Evolutionary conservation across 2,329 filamentous ascomycete genomes (phyloP).

Genomic region (Pleoardoris graminearum): DNA sequence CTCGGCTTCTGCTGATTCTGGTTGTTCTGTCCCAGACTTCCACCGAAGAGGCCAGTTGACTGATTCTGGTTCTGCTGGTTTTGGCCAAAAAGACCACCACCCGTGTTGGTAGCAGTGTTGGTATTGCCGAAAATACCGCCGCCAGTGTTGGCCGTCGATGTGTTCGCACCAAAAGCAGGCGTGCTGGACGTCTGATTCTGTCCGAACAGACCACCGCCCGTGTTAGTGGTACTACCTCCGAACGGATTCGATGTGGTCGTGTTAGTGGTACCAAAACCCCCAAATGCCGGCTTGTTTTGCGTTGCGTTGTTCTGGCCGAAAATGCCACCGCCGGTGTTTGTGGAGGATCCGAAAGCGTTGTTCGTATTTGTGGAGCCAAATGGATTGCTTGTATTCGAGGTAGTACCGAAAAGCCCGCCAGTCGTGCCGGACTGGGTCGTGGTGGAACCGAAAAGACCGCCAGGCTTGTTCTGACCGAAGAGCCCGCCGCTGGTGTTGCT

Average conservation of each 20-base stretch:
- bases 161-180: slow-evolving; percentile 26
- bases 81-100: slow-evolving; percentile 33
- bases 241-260: slow-evolving; percentile 31
- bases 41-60: slow-evolving; percentile 49
- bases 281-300: slow-evolving; percentile 43
- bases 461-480: slow-evolving; percentile 41
- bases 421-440: slow-evolving; percentile 28
- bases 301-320: slow-evolving; percentile 53
- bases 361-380: slow-evolving; percentile 41
- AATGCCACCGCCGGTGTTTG: slow-evolving; percentile 43
- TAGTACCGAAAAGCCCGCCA: slow-evolving; percentile 42
- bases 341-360: slow-evolving; percentile 42
- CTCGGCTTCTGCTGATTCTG: slow-evolving; percentile 47
- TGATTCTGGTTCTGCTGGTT: slow-evolving; percentile 28
- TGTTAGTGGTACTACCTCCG: slow-evolving; percentile 32
- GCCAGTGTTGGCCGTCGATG: slow-evolving; percentile 26
- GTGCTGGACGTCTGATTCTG: slow-evolving; percentile 24
- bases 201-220: slow-evolving; percentile 41
- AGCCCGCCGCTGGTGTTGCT: slow-evolving; percentile 35
- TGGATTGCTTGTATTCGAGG: slow-evolving; percentile 42
- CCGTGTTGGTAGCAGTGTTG: slow-evolving; percentile 18
- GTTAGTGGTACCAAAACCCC: slow-evolving; percentile 29
- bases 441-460: slow-evolving; percentile 45
- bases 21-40: slow-evolving; percentile 43
- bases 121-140: slow-evolving; percentile 20